A percentile compares a stretch with the other conserved stretches of the same genome.
These are phyloP conservation scores for Pisolithus thermaeus DNA, from an alignment of 1,284 basidiomycete species.

Conservation along the genomic window DNA sequence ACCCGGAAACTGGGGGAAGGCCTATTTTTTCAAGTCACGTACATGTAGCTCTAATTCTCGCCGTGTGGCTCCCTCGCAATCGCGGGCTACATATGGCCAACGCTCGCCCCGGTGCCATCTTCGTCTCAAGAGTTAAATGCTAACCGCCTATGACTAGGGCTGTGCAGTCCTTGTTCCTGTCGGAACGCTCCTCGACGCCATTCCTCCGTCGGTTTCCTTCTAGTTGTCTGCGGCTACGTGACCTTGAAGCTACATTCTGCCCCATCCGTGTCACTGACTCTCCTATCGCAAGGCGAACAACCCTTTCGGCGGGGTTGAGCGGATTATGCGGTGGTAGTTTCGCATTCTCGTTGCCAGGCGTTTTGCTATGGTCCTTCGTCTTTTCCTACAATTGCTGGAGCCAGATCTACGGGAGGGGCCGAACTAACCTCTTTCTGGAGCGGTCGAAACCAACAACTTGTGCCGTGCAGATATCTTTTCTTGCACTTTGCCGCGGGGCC, in stretches of 20 bases:
- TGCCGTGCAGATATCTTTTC: no score
- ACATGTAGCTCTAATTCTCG: not conserved
- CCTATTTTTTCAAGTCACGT: no score
- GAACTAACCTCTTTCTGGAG: no score
- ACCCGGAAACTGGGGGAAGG: no score
- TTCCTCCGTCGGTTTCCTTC: no score
- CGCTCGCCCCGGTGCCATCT: no score
- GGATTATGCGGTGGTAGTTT: not conserved
- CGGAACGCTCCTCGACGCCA: not conserved
- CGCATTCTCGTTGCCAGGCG: not conserved
- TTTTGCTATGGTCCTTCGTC: not conserved
- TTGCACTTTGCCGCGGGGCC: no score
- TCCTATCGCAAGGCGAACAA: not conserved
- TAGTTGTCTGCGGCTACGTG: not conserved
- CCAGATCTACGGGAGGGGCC: no score
- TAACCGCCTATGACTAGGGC: no score
- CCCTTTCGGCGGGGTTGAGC: not conserved
- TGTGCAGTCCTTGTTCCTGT: no score
- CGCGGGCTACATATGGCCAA: not conserved
- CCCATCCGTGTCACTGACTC: not conserved
- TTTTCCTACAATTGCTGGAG: no score
- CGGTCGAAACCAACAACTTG: no score
- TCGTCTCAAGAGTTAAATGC: not conserved
- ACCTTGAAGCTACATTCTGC: not conserved
- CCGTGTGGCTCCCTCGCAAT: not conserved